Base-by-base conservation (phyloP, 345 rosid genomes). In the Linum usitatissimum region DNA sequence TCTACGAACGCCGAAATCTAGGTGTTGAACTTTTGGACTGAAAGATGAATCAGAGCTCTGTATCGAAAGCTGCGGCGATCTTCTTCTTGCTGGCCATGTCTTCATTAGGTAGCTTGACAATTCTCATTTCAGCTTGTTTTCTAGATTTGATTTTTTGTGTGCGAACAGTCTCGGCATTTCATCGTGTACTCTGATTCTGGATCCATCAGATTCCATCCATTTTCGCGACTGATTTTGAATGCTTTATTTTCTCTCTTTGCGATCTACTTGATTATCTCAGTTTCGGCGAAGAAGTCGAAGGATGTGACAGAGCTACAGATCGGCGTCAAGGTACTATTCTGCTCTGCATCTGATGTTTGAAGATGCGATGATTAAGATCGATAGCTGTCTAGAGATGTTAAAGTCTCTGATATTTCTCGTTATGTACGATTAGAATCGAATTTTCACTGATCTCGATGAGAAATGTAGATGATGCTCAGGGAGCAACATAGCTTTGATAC, bases 261-360 rank as follows among this genome's bases (percentile, higher is more conserved):
- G 30, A 18, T 55, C 23, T 6, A 9, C 0, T 57, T 54, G 31
- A 36, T 58, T 55, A 57, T 53, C 48, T 48, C 77, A 91, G 98
- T 71, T 45, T 58, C 70, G 59, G 90, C 86, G 38, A 88, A 82
- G 80, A 85, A 79, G 23, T 84, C 89, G 3, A 83, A 72, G 53
- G 96, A 88, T 69, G 95, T 91, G 18, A 85, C 84, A 18, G 84
- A 86, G 76, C 70, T 92, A 39, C 98, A 91, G 78, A 86, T 91
- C 79, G 98, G 98, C 30, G 88, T 91, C 51, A 91, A 83, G 98
- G 98, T 88, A 60, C 34, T 48, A 12, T 34, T 34, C 38, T 34
- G 8, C 6, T 34, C 8, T 34, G 5, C 6, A 0, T 34, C 38
- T 34, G 38, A 34, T 34, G 28, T 34, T 5, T 34, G 8, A 34